Evolutionary conservation across 2,329 filamentous ascomycete genomes (phyloP).

Genomic region (Fusarium sp.): DNA sequence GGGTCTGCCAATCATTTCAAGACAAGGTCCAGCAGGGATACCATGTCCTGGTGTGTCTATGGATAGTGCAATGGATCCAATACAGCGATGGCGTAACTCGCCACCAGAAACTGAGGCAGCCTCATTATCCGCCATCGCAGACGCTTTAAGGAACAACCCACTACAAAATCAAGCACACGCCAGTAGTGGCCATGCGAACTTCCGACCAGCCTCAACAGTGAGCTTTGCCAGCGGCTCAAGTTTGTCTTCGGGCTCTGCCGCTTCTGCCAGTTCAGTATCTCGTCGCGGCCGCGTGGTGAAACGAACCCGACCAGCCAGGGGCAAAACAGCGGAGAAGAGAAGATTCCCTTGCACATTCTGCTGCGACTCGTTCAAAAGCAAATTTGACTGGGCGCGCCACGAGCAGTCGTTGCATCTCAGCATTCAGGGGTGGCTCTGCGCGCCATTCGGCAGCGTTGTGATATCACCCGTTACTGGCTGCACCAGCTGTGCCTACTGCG

Average conservation of each 20-base stretch:
- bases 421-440: slow-evolving; percentile 22
- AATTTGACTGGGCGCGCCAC: slow-evolving; percentile 31
- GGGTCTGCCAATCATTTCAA: too few relatives aligned
- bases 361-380: slow-evolving; percentile 31
- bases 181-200: too few relatives aligned
- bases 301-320: not conserved
- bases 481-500: slow-evolving; percentile 19
- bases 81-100: too few relatives aligned
- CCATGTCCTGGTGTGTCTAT: too few relatives aligned
- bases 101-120: too few relatives aligned
- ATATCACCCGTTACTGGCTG: slow-evolving; percentile 21
- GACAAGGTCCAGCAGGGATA: too few relatives aligned
- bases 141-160: too few relatives aligned
- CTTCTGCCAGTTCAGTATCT: not conserved
- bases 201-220: too few relatives aligned
- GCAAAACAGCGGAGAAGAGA: not conserved
- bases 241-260: not conserved
- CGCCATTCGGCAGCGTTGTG: slow-evolving; percentile 27
- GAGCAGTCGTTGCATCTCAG: slow-evolving; percentile 31
- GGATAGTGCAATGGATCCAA: too few relatives aligned
- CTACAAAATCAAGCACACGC: too few relatives aligned
- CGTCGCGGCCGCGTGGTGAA: not conserved
- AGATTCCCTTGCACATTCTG: slow-evolving; percentile 32
- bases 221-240: not conserved
- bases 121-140: too few relatives aligned